Conservation (phyloP, 441 rosid genomes). For the Bruguiera hainesii region DNA sequence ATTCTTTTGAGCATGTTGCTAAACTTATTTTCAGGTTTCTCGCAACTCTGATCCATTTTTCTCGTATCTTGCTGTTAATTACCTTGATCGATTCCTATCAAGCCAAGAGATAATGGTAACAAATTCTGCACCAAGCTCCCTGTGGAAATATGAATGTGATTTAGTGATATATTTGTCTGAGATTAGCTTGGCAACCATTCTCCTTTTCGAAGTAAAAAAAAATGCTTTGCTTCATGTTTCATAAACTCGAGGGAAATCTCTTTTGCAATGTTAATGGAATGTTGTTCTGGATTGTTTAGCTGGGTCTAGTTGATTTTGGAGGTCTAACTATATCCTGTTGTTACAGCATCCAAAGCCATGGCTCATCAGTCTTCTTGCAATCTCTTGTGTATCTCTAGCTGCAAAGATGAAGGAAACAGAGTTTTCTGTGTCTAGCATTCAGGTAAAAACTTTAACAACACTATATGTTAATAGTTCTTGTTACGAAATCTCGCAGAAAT, state of each 20-base stretch:
- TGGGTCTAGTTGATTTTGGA: background rate
- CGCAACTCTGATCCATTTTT: slow-evolving; percentile 36
- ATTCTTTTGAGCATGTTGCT: background rate
- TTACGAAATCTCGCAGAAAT: too few species aligned
- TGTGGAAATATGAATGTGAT: too few species aligned
- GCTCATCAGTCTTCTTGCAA: slow-evolving; percentile 54
- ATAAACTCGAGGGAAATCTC: too few species aligned
- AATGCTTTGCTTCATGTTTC: background rate
- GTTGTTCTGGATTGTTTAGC: background rate
- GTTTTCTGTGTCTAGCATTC: slow-evolving; percentile 33
- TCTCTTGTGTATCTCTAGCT: slow-evolving; percentile 63
- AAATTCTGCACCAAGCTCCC: background rate
- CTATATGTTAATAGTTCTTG: too few species aligned
- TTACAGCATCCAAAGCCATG: slow-evolving; percentile 57
- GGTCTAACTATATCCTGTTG: slow-evolving; percentile 14
- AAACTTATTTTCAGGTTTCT: slow-evolving; percentile 29
- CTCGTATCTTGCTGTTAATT: slow-evolving; percentile 68
- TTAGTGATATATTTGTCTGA: too few species aligned
- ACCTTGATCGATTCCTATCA: slow-evolving; percentile 68
- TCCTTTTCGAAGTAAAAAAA: background rate
- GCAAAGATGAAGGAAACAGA: slow-evolving; percentile 64
- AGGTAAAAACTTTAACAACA: slow-evolving; percentile 31
- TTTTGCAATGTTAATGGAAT: background rate
- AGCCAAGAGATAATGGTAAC: slow-evolving; percentile 47
- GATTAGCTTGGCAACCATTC: background rate